Percentiles rank a stretch among this genome's conserved stretches.
Conservation (phyloP, 805 yeast species). For the Metschnikowia lachancei region DNA sequence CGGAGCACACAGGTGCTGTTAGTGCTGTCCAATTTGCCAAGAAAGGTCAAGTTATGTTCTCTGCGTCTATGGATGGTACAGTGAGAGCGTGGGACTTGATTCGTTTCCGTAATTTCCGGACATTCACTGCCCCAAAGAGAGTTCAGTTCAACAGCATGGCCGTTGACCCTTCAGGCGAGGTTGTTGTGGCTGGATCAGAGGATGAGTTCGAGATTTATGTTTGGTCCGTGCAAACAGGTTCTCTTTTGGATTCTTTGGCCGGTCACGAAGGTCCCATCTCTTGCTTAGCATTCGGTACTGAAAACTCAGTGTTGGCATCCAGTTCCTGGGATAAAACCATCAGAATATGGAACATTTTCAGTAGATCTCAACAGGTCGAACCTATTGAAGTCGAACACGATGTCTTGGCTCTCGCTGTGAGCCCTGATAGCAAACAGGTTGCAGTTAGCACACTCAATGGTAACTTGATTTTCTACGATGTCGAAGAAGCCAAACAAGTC, state of each 20-base stretch:
- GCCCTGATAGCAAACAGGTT: conserved; percentile 91
- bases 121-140: conserved; percentile 87
- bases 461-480: conserved; percentile 77
- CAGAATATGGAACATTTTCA: conserved; percentile 88
- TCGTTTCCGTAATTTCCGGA: conserved; percentile 89
- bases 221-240: conserved; percentile 97
- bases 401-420: conserved; percentile 74
- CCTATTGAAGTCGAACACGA: conserved; percentile 85
- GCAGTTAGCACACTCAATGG: conserved; percentile 91
- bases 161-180: conserved; percentile 95
- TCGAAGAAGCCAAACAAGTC: conserved; percentile 74
- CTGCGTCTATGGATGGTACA: conserved; percentile 93
- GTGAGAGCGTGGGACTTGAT: conserved; percentile 96
- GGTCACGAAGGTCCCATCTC: conserved; percentile 98
- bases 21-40: conserved; percentile 86
- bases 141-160: conserved; percentile 86
- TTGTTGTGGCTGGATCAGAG: conserved; percentile 90
- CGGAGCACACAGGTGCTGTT: conserved; percentile 86
- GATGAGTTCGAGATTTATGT: conserved; percentile 89
- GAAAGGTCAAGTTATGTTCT: conserved; percentile 85
- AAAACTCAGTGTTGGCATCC: conserved; percentile 73
- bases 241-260: conserved; percentile 76
- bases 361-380: conserved; percentile 82
- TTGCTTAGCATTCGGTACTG: conserved; percentile 78
- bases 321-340: conserved; percentile 97